Evolutionary conservation across 192 early-diverging fungal genomes (phyloP), one percentile per base, ranked within the genome.

Genomic region (Irineochytrium annulatum): DNA sequence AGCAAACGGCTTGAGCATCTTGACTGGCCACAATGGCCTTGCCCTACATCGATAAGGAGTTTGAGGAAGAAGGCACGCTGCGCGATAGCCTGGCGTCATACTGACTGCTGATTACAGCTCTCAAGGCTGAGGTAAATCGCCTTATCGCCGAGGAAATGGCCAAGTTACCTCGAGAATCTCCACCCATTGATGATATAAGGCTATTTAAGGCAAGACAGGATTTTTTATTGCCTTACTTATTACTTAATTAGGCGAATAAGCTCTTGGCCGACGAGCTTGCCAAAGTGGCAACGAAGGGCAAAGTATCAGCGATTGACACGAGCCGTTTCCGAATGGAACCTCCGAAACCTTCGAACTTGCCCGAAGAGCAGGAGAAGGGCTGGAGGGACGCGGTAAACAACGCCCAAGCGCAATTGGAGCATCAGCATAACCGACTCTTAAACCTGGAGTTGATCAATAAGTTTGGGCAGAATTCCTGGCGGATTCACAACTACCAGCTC

Each of bases 401-500:
- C 58, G 70, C 75, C 11, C 54, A 69, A 33, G 71, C 80, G 1
- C 77, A 78, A 59, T 41, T 77, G 26, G 77, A 77, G 53, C 68
- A 72, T 56, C 76, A 82, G 56, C 32, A 31, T 27, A 64, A 60
- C 51, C 63, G 76, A 27, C 39, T 77, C 28, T 37, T 74, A 31
- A 82, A 79, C 49, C 55, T 82, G 35, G 80, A 76, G 37, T 68
- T 82, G 28, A 53, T 82, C 35, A 55, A 31, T 55, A 63, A 57
- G 51, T 82, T 74, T 59, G 77, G 74, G 28, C 26, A 63, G 26
- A 77, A 78, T 43, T 58, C 67, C 22, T 82, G 80, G 80, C 51
- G 55, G 43, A 11, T 77, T 30, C 60, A 72, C 48, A 71, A 70
- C 49, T 74, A 53, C 48, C 72, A 74, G 60, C 52, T 82, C 52